A percentile compares a stretch with the other conserved stretches of the same genome.
These are phyloP conservation scores for Pythium rishiriense DNA, from an alignment of 352 stramenopile genomes.

Conservation along the genomic window DNA sequence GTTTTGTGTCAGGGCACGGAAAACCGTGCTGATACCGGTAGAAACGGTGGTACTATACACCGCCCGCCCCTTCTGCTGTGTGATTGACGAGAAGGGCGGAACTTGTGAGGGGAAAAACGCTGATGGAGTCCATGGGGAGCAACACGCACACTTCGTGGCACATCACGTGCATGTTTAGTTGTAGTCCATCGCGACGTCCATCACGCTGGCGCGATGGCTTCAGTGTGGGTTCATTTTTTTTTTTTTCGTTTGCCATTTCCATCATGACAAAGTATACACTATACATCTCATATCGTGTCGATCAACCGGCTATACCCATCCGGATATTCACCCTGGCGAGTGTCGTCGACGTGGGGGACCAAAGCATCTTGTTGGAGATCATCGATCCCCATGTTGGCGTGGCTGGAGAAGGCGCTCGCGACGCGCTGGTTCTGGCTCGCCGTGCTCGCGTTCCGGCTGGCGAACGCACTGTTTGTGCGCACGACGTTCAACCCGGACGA, in stretches of 20 bases:
- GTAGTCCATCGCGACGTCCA: constrained; percentile 6
- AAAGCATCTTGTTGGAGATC: neutral
- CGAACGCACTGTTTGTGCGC: constrained; percentile 83
- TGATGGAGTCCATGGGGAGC: neutral
- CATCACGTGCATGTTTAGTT: no score
- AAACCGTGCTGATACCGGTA: constrained; percentile 15
- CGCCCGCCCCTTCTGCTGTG: neutral
- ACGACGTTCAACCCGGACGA: constrained; percentile 89
- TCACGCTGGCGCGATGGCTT: constrained; percentile 9
- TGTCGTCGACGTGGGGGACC: neutral
- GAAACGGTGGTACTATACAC: constrained; percentile 5
- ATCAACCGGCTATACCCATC: constrained; percentile 7
- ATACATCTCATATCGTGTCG: neutral
- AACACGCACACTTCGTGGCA: neutral
- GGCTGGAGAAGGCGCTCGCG: constrained; percentile 20
- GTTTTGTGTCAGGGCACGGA: constrained; percentile 11
- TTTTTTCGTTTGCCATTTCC: neutral
- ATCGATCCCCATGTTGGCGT: constrained; percentile 8
- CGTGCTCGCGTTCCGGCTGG: constrained; percentile 66
- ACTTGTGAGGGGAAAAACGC: neutral
- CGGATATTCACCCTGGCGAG: constrained; percentile 3
- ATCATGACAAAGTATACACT: constrained; percentile 8
- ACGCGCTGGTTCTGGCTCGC: constrained; percentile 44
- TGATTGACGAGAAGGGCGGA: neutral
- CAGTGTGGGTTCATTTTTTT: constrained; percentile 13